Evolutionary conservation across 2,329 filamentous ascomycete genomes (phyloP).

Genomic region (Aspergillus melleus): DNA sequence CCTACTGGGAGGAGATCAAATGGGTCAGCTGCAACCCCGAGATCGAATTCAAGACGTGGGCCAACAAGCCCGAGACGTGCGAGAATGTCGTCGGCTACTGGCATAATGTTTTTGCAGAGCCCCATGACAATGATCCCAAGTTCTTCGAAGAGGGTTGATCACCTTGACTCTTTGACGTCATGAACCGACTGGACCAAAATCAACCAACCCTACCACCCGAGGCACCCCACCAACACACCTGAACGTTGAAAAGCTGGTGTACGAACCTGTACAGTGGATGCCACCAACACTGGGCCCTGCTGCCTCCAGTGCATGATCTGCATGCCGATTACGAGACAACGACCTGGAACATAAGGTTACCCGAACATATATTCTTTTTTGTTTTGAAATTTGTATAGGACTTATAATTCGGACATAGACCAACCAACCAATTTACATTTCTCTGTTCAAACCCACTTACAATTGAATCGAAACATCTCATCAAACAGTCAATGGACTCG

Average conservation of each 20-base stretch:
- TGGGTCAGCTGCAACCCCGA: constrained; percentile 41
- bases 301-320: neutral
- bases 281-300: neutral
- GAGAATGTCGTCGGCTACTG: constrained; percentile 34
- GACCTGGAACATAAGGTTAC: neutral
- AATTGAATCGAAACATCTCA: too few relatives aligned
- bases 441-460: too few relatives aligned
- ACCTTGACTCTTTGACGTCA: neutral
- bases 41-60: constrained; percentile 35
- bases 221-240: neutral
- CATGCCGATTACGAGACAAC: constrained; percentile 11
- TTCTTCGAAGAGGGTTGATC: constrained; percentile 27
- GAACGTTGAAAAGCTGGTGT: neutral
- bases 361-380: neutral
- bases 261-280: neutral
- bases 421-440: neutral
- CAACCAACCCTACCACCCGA: neutral
- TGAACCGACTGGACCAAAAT: neutral
- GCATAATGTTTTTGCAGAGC: constrained; percentile 35
- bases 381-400: neutral
- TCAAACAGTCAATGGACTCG: too few relatives aligned
- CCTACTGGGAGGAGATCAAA: constrained; percentile 44
- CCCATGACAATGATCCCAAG: constrained; percentile 33
- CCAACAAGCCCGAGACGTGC: constrained; percentile 31
- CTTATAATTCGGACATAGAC: neutral